Percentiles rank a stretch among this genome's conserved stretches.
Evolutionary conservation across 2,329 filamentous ascomycete species (phyloP).

Genomic region (Coleophoma eucalyptorum): DNA sequence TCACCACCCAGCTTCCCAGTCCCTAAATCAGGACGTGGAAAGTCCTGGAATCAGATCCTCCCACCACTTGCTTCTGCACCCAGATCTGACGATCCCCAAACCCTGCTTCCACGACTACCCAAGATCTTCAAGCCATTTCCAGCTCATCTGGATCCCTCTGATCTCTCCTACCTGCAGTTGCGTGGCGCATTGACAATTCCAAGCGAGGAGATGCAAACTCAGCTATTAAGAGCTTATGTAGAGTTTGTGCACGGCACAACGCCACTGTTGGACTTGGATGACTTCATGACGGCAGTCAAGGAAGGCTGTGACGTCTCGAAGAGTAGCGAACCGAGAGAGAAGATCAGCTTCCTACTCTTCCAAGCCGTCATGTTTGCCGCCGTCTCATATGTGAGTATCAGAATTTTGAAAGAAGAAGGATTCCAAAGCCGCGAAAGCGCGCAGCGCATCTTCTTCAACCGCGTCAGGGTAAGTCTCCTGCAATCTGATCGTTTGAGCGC

Average conservation of each 20-base stretch:
- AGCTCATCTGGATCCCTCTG: background rate
- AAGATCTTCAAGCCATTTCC: background rate
- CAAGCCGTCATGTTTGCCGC: constrained; percentile 14
- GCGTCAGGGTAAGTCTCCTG: constrained; percentile 48
- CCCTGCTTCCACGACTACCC: background rate
- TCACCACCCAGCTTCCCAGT: background rate
- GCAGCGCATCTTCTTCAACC: constrained; percentile 80
- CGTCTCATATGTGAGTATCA: constrained; percentile 2
- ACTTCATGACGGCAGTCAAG: constrained; percentile 55
- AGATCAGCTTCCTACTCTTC: constrained; percentile 12
- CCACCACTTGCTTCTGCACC: constrained; percentile 8
- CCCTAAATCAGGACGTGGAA: constrained; percentile 4
- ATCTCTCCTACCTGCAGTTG: constrained; percentile 62
- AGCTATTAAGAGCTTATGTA: constrained; percentile 69
- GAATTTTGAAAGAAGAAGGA: constrained; percentile 5
- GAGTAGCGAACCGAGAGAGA: constrained; percentile 60
- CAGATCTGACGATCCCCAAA: background rate
- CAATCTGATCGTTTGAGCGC: too few relatives aligned
- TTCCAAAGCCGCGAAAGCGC: constrained; percentile 54
- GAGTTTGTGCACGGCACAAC: constrained; percentile 64
- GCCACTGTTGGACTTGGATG: constrained; percentile 70
- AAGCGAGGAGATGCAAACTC: constrained; percentile 64
- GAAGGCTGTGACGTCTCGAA: constrained; percentile 19
- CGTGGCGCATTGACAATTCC: constrained; percentile 82
- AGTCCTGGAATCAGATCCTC: constrained; percentile 8